phyloP scores from a whole-genome alignment of 2,329 filamentous ascomycete species.

The Xylaria sp. region DNA sequence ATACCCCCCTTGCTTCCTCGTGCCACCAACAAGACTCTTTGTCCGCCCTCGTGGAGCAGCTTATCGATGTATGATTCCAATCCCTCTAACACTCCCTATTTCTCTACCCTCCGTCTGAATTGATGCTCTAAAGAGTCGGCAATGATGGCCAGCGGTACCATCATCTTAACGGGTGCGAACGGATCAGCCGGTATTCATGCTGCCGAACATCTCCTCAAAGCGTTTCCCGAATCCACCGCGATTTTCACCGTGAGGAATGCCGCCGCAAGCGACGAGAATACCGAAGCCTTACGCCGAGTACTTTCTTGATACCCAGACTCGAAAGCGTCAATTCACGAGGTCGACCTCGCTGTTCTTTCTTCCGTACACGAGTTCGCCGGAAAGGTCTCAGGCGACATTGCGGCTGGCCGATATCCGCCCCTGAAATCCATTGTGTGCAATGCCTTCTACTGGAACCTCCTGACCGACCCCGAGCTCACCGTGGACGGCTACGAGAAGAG shows the following conservation, averaged over 20 bases:
- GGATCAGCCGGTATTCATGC: slow-evolving; percentile 20
- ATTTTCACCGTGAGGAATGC: slow-evolving; percentile 19
- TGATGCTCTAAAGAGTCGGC: too few relatives aligned
- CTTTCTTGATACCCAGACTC: slow-evolving; percentile 38
- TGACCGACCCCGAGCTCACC: slow-evolving; percentile 35
- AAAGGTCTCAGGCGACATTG: slow-evolving; percentile 30
- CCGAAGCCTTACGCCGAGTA: slow-evolving; percentile 9
- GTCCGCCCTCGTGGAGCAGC: too few relatives aligned
- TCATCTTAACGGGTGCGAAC: slow-evolving; percentile 26
- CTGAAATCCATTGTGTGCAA: slow-evolving; percentile 43
- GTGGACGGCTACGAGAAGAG: slow-evolving; percentile 41
- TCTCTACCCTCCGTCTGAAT: too few relatives aligned
- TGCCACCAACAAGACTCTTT: too few relatives aligned
- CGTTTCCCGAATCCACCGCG: slow-evolving; percentile 6
- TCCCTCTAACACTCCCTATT: too few relatives aligned
- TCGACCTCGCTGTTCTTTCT: slow-evolving; percentile 39
- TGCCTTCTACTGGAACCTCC: slow-evolving; percentile 42
- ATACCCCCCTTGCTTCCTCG: too few relatives aligned
- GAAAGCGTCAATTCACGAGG: slow-evolving; percentile 34
- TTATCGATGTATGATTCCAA: too few relatives aligned
- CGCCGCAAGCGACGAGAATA: slow-evolving; percentile 14
- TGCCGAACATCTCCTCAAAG: slow-evolving; percentile 14
- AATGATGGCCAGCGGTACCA: too few relatives aligned
- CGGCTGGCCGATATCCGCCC: slow-evolving; percentile 29
- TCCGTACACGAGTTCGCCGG: slow-evolving; percentile 38